Conservation (phyloP, 352 stramenopile genomes). For the Phytophthora tentaculata region DNA sequence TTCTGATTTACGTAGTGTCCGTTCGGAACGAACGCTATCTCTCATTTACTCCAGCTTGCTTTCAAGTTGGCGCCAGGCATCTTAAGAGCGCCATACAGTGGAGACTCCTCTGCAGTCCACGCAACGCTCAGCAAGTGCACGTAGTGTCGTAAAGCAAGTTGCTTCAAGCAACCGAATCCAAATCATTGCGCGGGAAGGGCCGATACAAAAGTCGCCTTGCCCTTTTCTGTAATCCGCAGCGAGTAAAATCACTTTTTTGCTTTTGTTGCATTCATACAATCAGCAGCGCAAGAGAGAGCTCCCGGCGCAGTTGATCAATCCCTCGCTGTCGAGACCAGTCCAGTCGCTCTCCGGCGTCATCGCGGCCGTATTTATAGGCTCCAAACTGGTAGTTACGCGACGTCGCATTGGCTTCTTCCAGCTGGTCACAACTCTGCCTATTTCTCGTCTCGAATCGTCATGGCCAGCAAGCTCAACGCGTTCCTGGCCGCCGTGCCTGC, state of each 20-base stretch:
- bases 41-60: too few relatives aligned
- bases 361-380: conserved; percentile 28
- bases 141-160: conserved; percentile 7
- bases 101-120: too few relatives aligned
- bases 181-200: conserved; percentile 25
- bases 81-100: too few relatives aligned
- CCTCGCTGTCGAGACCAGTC: conserved; percentile 14
- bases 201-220: conserved; percentile 29
- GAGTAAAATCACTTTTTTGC: conserved; percentile 20
- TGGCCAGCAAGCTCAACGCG: conserved; percentile 77
- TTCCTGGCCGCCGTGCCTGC: conserved; percentile 76
- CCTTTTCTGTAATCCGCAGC: conserved; percentile 23
- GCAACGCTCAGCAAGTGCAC: too few relatives aligned
- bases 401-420: conserved; percentile 11
- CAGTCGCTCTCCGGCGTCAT: conserved; percentile 14
- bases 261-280: conserved; percentile 19
- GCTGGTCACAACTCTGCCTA: conserved; percentile 3
- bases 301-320: background rate
- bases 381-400: conserved; percentile 28
- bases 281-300: conserved; percentile 8
- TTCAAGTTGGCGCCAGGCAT: too few relatives aligned
- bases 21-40: too few relatives aligned
- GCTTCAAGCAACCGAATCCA: conserved; percentile 18
- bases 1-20: background rate
- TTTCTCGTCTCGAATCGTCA: conserved; percentile 27